Conservation (phyloP, 139 green algal species). For the Closterium sp. region DNA sequence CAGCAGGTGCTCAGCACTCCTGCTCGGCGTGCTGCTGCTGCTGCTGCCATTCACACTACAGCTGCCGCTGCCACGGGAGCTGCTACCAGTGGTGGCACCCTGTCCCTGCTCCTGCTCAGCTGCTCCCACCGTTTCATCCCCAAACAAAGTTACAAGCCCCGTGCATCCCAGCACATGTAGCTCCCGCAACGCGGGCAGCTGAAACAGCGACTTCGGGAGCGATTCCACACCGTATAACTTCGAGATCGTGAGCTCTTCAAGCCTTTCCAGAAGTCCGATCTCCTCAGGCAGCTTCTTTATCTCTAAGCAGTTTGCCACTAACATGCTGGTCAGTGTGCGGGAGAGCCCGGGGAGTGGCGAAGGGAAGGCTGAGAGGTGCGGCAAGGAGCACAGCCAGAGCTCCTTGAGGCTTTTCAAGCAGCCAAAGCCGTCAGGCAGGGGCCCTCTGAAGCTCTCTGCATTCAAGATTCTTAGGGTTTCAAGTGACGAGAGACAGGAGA, state of each 20-base stretch:
- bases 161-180: neutral
- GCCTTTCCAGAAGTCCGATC: neutral
- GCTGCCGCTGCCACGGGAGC: no score
- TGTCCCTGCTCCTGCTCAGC: neutral
- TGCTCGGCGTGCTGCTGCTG: neutral
- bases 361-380: neutral
- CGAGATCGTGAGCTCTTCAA: neutral
- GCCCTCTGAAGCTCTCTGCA: neutral
- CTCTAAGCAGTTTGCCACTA: neutral
- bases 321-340: neutral
- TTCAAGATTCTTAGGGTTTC: neutral
- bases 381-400: neutral
- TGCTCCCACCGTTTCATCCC: neutral
- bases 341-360: neutral
- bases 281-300: neutral
- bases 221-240: neutral
- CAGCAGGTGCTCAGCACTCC: neutral
- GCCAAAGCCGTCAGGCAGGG: neutral
- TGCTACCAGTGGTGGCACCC: neutral
- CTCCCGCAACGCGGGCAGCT: neutral
- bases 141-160: neutral
- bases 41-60: neutral
- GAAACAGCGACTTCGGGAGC: neutral
- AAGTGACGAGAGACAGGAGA: neutral
- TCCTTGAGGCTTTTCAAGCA: neutral